Conservation (phyloP, 2,329 filamentous ascomycete species). For the Penicillium corylophilum region DNA sequence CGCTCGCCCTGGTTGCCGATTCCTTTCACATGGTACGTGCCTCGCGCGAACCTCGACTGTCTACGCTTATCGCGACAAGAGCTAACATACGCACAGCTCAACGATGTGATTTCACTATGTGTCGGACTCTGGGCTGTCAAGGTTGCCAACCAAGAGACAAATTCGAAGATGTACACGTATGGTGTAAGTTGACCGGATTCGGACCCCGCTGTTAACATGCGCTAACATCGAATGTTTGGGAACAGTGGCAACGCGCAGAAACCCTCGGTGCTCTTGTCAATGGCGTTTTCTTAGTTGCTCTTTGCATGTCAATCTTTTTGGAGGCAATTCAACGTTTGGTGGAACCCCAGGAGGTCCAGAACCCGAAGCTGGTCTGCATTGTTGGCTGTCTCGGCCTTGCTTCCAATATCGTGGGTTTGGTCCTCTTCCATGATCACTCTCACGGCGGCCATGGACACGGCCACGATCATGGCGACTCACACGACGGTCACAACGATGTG, state of each 20-base stretch:
- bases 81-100: constrained; percentile 58
- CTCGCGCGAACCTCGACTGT: background rate
- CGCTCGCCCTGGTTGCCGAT: constrained; percentile 90
- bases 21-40: constrained; percentile 89
- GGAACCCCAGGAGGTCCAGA: constrained; percentile 81
- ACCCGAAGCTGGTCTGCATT: constrained; percentile 82
- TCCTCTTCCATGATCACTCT: constrained; percentile 90
- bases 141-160: constrained; percentile 75
- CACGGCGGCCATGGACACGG: constrained; percentile 63
- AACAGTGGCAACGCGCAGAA: constrained; percentile 91
- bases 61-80: background rate
- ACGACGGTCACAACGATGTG: constrained; percentile 52
- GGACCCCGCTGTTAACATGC: background rate
- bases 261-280: constrained; percentile 96
- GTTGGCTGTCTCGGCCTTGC: constrained; percentile 82
- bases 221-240: constrained; percentile 8
- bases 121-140: constrained; percentile 96
- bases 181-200: constrained; percentile 61
- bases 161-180: constrained; percentile 89
- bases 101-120: constrained; percentile 91
- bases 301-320: constrained; percentile 94
- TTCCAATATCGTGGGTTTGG: constrained; percentile 85
- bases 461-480: constrained; percentile 47
- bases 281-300: constrained; percentile 92
- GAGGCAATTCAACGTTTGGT: constrained; percentile 91